A percentile compares a stretch with the other conserved stretches of the same genome.
These are phyloP conservation scores for Neocatenulostroma microsporum DNA, from an alignment of 2,329 filamentous ascomycete species.

Conservation along the genomic window DNA sequence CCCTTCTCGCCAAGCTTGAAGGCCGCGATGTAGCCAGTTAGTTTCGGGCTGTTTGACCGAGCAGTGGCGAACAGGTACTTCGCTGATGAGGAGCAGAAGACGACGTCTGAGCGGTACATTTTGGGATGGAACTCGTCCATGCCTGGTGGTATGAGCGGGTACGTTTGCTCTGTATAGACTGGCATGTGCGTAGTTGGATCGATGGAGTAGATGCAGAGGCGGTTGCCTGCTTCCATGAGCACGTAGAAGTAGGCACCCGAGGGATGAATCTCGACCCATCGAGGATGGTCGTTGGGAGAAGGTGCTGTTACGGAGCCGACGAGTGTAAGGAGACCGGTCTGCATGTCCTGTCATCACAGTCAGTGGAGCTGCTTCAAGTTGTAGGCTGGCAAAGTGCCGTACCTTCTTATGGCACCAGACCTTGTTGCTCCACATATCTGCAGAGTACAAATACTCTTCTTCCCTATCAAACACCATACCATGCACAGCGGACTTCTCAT, in stretches of 20 bases:
- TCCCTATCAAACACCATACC: conserved; percentile 73
- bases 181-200: conserved; percentile 66
- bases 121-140: conserved; percentile 46
- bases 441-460: conserved; percentile 70
- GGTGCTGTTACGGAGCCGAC: conserved; percentile 68
- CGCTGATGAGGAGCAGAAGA: conserved; percentile 59
- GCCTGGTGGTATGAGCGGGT: conserved; percentile 72
- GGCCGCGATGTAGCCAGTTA: conserved; percentile 75
- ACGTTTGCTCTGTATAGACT: conserved; percentile 68
- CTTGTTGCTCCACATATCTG: conserved; percentile 69
- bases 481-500: conserved; percentile 63
- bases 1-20: conserved; percentile 62
- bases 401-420: conserved; percentile 75
- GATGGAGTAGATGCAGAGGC: conserved; percentile 72
- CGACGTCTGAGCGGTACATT: conserved; percentile 82
- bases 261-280: conserved; percentile 81
- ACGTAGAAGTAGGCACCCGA: conserved; percentile 72
- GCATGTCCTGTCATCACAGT: conserved; percentile 32
- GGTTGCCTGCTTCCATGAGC: conserved; percentile 84
- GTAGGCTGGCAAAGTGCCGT: neutral
- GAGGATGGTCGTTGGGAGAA: conserved; percentile 64
- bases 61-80: conserved; percentile 76
- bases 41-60: conserved; percentile 65
- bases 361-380: no score
- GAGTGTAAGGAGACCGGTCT: conserved; percentile 56